Percentiles rank a stretch among this genome's conserved stretches.
phyloP scores from a whole-genome alignment of 345 rosid genomes.

The Eucalyptus virginea region DNA sequence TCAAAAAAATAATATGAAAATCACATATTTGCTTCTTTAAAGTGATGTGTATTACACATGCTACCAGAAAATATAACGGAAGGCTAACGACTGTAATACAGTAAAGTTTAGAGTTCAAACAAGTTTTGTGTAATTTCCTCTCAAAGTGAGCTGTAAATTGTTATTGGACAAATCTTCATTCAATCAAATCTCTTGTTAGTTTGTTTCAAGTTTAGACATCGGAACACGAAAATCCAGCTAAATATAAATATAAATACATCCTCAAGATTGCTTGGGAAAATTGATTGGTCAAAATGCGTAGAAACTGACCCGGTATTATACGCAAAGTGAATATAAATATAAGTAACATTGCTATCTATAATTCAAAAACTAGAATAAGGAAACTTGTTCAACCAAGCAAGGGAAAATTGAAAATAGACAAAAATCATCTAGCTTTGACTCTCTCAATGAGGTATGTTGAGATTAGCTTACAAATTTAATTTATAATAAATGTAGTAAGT shows the following conservation, averaged over 20 bases:
- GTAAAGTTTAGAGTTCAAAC: background rate
- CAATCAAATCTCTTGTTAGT: background rate
- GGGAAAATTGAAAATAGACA: background rate
- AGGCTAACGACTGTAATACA: background rate
- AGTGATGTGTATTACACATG: background rate
- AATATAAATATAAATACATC: background rate
- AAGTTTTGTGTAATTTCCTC: background rate
- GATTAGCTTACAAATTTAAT: background rate
- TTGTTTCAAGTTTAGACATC: background rate
- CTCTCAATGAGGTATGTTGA: background rate
- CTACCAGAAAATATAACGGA: background rate
- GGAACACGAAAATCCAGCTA: background rate
- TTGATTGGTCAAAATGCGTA: background rate
- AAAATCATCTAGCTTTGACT: background rate
- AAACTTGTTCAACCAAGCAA: background rate
- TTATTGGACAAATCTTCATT: background rate
- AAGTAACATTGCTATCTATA: background rate
- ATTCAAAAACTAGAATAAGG: background rate
- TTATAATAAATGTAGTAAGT: background rate
- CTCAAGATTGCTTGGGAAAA: background rate
- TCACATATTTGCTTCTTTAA: background rate
- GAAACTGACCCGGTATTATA: background rate
- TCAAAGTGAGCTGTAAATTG: background rate
- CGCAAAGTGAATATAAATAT: background rate
- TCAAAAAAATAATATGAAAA: background rate